Evolutionary conservation across 164 flowering plant genomes (phyloP), one percentile per base, ranked within the genome.

Genomic region (Litsea cubeba): DNA sequence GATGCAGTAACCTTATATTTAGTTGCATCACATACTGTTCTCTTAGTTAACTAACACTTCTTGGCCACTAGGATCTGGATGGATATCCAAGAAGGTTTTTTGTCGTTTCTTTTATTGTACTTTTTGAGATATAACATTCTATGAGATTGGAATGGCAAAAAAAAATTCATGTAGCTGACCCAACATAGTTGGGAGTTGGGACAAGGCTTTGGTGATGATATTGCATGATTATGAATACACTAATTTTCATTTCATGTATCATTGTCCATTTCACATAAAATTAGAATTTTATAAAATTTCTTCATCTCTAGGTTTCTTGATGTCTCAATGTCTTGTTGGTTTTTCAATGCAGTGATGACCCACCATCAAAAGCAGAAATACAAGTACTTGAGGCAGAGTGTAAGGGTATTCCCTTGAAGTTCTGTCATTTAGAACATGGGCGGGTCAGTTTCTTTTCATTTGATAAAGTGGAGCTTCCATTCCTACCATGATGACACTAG

Each of bases 381-480:
- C 83, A 85, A 74, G 78, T 50, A 49, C 81, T 90, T 49, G 90
- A 88, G 79, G 82, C 77, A 75, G 80, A 77, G 40, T 83, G 82
- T 70, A 77, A 77, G 23, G 86, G 85, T 10, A 75, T 82, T 76
- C 86, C 90, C 65, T 32, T 92, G 69, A 90, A 84, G 75, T 77
- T 88, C 49, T 86, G 87, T 76, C 82, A 83, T 69, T 87, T 89
- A 17, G 94, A 90, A 65, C 84, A 85, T 75, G 95, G 96, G 2
- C 87, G 85, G 28, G 92, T 89, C 70, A 87, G 89, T 82, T 88
- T 88, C 83, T 85, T 90, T 72, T 85, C 93, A 64, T 87, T 84
- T 64, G 74, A 81, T 32, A 79, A 49, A 68, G 83, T 80, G 35
- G 91, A 89, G 68, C 92, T 94, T 65, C 94, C 91, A 62, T 73